Evolutionary conservation across 129 eudicot genomes (phyloP).

Genomic region (Erigeron canadensis): DNA sequence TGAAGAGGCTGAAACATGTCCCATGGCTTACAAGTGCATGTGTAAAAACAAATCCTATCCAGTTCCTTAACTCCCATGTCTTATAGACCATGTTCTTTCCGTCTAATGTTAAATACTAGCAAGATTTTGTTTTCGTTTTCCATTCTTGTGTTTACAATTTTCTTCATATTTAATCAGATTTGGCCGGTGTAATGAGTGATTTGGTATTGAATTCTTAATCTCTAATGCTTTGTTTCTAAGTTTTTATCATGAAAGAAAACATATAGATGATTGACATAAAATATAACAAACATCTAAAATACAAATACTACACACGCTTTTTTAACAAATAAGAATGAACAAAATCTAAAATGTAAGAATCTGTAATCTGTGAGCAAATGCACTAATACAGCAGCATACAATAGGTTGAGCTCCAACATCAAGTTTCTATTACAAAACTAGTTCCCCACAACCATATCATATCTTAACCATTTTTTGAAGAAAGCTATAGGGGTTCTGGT

Average conservation of each 20-base stretch:
- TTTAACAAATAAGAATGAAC: background rate
- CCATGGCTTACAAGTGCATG: slow-evolving; percentile 96
- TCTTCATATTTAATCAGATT: slow-evolving; percentile 16
- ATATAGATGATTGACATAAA: background rate
- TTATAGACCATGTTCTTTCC: slow-evolving; percentile 18
- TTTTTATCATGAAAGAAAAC: background rate
- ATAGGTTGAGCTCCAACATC: slow-evolving; percentile 6
- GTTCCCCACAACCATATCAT: background rate
- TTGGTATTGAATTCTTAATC: background rate
- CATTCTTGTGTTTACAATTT: slow-evolving; percentile 6
- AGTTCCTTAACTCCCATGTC: slow-evolving; percentile 48
- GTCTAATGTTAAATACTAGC: slow-evolving; percentile 23
- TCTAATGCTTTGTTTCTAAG: background rate
- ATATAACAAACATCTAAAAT: background rate
- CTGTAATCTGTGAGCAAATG: background rate
- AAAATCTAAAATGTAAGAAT: slow-evolving; percentile 17
- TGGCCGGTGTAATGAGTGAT: slow-evolving; percentile 10
- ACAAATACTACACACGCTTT: background rate
- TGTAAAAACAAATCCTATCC: slow-evolving; percentile 92
- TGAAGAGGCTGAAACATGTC: slow-evolving; percentile 97
- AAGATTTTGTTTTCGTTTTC: slow-evolving; percentile 33
- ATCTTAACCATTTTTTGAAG: slow-evolving; percentile 10
- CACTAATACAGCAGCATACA: slow-evolving; percentile 14
- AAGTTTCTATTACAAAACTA: slow-evolving; percentile 10
- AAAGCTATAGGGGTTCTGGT: background rate